These are phyloP conservation scores for Pichiaceae sp. DNA, from an alignment of 1,139 yeast genomes.

Conservation along the genomic window DNA sequence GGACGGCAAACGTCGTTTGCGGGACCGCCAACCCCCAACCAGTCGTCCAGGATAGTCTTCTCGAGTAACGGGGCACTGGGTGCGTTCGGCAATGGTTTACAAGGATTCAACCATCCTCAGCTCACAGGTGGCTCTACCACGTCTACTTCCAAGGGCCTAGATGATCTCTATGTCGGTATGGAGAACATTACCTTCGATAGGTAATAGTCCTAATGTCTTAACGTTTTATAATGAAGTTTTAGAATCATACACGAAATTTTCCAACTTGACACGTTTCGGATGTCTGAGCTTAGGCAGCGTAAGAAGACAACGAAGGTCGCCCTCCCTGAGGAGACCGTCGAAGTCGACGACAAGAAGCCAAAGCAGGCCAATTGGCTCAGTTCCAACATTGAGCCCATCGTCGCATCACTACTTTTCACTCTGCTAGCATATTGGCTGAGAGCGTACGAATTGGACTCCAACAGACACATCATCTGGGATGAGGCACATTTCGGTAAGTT, in stretches of 20 bases:
- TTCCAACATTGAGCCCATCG: not conserved
- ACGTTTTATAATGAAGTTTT: not conserved
- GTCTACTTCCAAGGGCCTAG: conserved; percentile 11
- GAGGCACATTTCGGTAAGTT: conserved; percentile 80
- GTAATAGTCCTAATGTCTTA: not conserved
- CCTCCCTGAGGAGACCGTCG: not conserved
- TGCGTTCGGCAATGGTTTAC: not conserved
- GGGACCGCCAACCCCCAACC: conserved; percentile 15
- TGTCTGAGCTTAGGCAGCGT: not conserved
- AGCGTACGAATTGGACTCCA: conserved; percentile 53
- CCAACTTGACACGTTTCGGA: conserved; percentile 1
- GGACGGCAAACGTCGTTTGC: conserved; percentile 16
- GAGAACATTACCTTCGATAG: conserved; percentile 20
- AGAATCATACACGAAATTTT: not conserved
- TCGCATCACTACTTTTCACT: conserved; percentile 44
- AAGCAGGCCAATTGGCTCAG: not conserved
- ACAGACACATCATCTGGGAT: conserved; percentile 83
- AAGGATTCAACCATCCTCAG: conserved; percentile 16
- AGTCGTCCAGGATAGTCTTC: conserved; percentile 6
- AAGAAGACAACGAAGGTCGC: not conserved
- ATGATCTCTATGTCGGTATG: conserved; percentile 20
- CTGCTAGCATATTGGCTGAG: conserved; percentile 58
- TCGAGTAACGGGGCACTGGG: not conserved
- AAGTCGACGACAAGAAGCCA: not conserved
- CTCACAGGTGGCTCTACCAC: conserved; percentile 20